Evolutionary conservation across 495 filamentous ascomycete genomes (phyloP).

Genomic region (Aspergillus coremiiformis): DNA sequence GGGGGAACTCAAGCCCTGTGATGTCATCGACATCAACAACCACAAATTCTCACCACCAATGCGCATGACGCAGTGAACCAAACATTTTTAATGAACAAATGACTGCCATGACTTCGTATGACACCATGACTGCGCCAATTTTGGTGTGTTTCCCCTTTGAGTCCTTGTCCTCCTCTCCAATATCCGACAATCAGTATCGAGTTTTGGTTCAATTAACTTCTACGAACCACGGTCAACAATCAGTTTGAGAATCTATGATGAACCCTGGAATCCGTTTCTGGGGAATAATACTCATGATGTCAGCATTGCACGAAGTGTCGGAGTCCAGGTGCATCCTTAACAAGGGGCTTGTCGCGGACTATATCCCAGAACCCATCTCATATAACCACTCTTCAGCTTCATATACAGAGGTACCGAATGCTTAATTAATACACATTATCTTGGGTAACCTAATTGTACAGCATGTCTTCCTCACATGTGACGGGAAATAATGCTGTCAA

Average conservation of each 20-base stretch:
- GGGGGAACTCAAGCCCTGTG: background rate
- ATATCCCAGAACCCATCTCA: background rate
- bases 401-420: background rate
- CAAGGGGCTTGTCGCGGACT: background rate
- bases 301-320: constrained; percentile 9
- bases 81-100: background rate
- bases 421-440: background rate
- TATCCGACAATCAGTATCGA: background rate
- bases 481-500: constrained; percentile 9
- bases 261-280: background rate
- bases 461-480: constrained; percentile 15
- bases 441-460: constrained; percentile 3
- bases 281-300: constrained; percentile 13
- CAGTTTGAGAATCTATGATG: constrained; percentile 2
- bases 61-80: constrained; percentile 1
- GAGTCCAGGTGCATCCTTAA: constrained; percentile 1
- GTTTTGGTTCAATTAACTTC: background rate
- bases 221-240: background rate
- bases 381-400: background rate
- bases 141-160: constrained; percentile 3
- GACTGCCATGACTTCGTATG: constrained; percentile 2
- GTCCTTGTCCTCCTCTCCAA: background rate
- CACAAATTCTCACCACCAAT: background rate
- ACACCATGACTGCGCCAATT: constrained; percentile 18
- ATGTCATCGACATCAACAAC: constrained; percentile 13